A percentile compares a stretch with the other conserved stretches of the same genome.
Evolutionary conservation across 768 basidiomycete genomes (phyloP).

Genomic region (Amanita subjunquillea): DNA sequence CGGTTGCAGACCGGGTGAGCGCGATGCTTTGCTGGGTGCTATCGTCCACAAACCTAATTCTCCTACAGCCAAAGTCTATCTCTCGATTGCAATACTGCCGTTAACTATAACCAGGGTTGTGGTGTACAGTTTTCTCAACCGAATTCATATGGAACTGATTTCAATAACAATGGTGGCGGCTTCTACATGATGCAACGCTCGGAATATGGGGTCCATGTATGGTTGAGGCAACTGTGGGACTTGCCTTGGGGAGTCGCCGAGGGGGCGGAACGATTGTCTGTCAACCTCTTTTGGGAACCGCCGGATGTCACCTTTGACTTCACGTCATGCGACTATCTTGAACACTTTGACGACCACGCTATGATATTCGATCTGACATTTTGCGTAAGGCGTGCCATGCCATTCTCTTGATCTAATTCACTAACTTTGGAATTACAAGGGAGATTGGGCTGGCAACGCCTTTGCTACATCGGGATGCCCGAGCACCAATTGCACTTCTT

Average conservation of each 20-base stretch:
- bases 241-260: slow-evolving; percentile 20
- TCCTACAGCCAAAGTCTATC: slow-evolving; percentile 25
- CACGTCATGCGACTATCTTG: slow-evolving; percentile 35
- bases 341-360: slow-evolving; percentile 40
- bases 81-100: slow-evolving; percentile 36
- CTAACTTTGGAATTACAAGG: slow-evolving; percentile 13
- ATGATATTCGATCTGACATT: slow-evolving; percentile 54
- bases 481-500: slow-evolving; percentile 26
- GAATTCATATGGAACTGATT: slow-evolving; percentile 34
- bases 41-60: no score
- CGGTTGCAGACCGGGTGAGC: slow-evolving; percentile 40
- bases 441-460: slow-evolving; percentile 41
- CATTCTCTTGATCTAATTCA: neutral
- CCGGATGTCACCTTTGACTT: slow-evolving; percentile 42
- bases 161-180: slow-evolving; percentile 48
- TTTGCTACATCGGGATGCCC: slow-evolving; percentile 33
- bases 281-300: slow-evolving; percentile 24
- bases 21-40: neutral
- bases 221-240: slow-evolving; percentile 49
- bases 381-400: slow-evolving; percentile 33
- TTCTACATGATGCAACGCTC: slow-evolving; percentile 45
- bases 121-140: slow-evolving; percentile 32
- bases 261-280: neutral
- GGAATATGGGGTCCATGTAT: slow-evolving; percentile 39
- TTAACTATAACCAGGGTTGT: slow-evolving; percentile 53